These are phyloP conservation scores for Alternaria novae-zelandiae DNA, from an alignment of 2,329 filamentous ascomycete genomes.

Conservation along the genomic window DNA sequence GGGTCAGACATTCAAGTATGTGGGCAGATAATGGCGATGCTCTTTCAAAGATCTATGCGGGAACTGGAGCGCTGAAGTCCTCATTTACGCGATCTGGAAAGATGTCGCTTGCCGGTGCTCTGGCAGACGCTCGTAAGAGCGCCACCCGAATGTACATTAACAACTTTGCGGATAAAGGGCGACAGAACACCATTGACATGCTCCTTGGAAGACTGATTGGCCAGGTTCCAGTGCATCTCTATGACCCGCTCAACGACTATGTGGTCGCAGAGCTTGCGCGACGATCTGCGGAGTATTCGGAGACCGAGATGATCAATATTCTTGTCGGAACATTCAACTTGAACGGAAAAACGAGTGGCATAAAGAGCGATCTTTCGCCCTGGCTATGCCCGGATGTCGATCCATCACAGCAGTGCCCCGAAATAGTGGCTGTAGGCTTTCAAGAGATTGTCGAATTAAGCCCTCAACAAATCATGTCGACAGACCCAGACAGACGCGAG, in stretches of 20 bases:
- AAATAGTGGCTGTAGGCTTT: conserved; percentile 89
- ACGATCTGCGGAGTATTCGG: conserved; percentile 74
- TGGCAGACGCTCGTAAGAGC: conserved; percentile 95
- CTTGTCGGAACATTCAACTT: conserved; percentile 93
- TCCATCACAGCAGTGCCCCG: conserved; percentile 68
- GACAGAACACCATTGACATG: conserved; percentile 94
- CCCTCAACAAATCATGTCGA: conserved; percentile 99
- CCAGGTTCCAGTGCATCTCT: conserved; percentile 82
- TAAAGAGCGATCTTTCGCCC: conserved; percentile 77
- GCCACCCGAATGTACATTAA: conserved; percentile 95
- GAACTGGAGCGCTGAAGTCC: conserved; percentile 92
- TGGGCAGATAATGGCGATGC: conserved; percentile 99
- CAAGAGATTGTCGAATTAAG: conserved; percentile 98
- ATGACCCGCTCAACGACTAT: conserved; percentile 92
- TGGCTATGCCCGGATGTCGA: conserved; percentile 80
- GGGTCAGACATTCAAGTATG: conserved; percentile 87
- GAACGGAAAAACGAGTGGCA: conserved; percentile 82
- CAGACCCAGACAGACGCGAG: conserved; percentile 83
- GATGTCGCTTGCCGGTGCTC: conserved; percentile 90
- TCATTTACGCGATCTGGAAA: conserved; percentile 94
- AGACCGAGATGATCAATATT: conserved; percentile 75
- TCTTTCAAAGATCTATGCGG: conserved; percentile 92
- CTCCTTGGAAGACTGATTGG: conserved; percentile 84
- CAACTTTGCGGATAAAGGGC: conserved; percentile 91
- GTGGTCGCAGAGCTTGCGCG: conserved; percentile 78